Conservation (phyloP, 495 filamentous ascomycete species). For the Penicillium soppii region DNA sequence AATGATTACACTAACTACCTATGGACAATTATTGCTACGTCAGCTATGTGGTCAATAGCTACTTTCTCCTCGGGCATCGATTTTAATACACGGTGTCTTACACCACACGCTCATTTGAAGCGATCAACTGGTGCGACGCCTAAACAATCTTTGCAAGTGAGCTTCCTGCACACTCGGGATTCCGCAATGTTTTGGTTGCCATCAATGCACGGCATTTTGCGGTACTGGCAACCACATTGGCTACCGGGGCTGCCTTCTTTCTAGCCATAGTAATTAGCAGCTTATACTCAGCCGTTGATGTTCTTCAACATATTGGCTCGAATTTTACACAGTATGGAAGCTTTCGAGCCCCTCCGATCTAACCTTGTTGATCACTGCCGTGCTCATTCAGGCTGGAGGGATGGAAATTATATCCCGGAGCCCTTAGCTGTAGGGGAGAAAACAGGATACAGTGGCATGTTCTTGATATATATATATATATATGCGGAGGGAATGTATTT, state of each 20-base stretch:
- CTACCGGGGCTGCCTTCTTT: slow-evolving; percentile 3
- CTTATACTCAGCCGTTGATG: slow-evolving; percentile 11
- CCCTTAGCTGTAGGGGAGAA: too few relatives aligned
- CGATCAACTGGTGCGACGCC: neutral
- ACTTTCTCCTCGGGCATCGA: slow-evolving; percentile 6
- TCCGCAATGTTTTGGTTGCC: neutral
- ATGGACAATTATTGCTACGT: slow-evolving; percentile 14
- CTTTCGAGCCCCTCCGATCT: too few relatives aligned
- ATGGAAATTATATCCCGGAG: too few relatives aligned
- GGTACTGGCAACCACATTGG: slow-evolving; percentile 9
- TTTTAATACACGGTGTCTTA: slow-evolving; percentile 13
- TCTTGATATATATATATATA: too few relatives aligned
- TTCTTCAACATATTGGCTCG: neutral
- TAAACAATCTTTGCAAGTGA: slow-evolving; percentile 5
- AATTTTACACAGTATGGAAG: slow-evolving; percentile 14
- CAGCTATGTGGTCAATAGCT: slow-evolving; percentile 5
- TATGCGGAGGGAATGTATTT: too few relatives aligned
- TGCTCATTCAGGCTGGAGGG: too few relatives aligned
- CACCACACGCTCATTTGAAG: slow-evolving; percentile 9
- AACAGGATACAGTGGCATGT: too few relatives aligned
- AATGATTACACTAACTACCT: slow-evolving; percentile 9
- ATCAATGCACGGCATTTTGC: slow-evolving; percentile 6
- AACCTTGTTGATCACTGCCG: too few relatives aligned
- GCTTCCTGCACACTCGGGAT: slow-evolving; percentile 5
- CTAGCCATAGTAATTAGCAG: slow-evolving; percentile 14